phyloP scores from a whole-genome alignment of 2,329 filamentous ascomycete genomes.

The Fusarium robinianum region DNA sequence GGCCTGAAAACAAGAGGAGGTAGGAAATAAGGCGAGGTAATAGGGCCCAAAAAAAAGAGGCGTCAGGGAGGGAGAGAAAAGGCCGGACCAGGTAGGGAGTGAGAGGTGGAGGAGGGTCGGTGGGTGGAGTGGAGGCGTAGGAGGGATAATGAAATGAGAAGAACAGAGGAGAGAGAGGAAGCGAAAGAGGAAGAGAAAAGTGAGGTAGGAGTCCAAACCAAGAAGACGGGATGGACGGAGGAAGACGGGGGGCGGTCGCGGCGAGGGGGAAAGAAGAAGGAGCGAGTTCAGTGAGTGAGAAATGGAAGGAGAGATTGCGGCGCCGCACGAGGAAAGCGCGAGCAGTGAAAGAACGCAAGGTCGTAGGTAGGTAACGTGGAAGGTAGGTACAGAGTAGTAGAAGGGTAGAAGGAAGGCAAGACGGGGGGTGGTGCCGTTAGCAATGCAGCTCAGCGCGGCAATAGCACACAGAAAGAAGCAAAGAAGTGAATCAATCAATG shows the following conservation, averaged over 20 bases:
- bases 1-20: slow-evolving; percentile 35
- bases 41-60: slow-evolving; percentile 40
- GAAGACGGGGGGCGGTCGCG: neutral
- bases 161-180: slow-evolving; percentile 2
- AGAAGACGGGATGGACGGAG: neutral
- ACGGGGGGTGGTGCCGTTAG: no score
- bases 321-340: no score
- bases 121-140: slow-evolving; percentile 31
- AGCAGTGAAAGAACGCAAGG: no score
- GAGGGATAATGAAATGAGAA: slow-evolving; percentile 35
- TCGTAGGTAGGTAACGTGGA: no score
- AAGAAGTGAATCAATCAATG: no score
- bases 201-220: no score
- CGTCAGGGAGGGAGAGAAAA: slow-evolving; percentile 42
- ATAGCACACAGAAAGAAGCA: no score
- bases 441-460: no score
- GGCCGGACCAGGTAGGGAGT: slow-evolving; percentile 39
- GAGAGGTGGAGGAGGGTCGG: slow-evolving; percentile 34
- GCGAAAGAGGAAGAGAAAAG: neutral
- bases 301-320: no score
- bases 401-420: no score
- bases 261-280: slow-evolving; percentile 1
- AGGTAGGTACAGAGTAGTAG: no score
- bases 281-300: no score
- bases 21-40: slow-evolving; percentile 37